These are phyloP conservation scores for Ophiocordyceps robertsii DNA, from an alignment of 2,329 filamentous ascomycete species.

Conservation along the genomic window DNA sequence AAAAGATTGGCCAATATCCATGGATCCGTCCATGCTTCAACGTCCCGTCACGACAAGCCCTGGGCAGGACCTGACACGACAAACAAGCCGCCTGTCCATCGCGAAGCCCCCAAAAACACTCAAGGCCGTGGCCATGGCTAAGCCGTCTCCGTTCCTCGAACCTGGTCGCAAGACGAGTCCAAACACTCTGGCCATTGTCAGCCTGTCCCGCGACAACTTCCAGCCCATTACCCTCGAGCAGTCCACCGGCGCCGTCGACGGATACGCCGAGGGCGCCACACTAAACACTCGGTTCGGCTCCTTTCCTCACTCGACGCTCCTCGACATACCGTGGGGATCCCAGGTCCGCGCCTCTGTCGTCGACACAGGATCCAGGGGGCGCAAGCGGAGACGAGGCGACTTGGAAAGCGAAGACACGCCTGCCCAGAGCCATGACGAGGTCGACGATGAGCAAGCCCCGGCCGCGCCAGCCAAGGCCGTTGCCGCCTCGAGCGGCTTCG, in stretches of 20 bases:
- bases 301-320: slow-evolving; percentile 65
- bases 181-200: slow-evolving; percentile 65
- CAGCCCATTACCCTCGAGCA: slow-evolving; percentile 59
- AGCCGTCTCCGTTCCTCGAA: slow-evolving; percentile 64
- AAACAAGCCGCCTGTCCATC: background rate
- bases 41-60: too few species aligned
- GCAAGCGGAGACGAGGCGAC: slow-evolving; percentile 43
- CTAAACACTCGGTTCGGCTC: slow-evolving; percentile 92
- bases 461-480: slow-evolving; percentile 31
- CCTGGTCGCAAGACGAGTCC: slow-evolving; percentile 48
- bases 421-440: slow-evolving; percentile 19
- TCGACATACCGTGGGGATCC: slow-evolving; percentile 76
- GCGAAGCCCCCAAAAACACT: background rate
- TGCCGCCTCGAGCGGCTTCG: slow-evolving; percentile 53
- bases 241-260: slow-evolving; percentile 48
- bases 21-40: too few species aligned
- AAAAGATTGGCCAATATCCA: too few species aligned
- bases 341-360: slow-evolving; percentile 83
- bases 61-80: too few species aligned
- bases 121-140: slow-evolving; percentile 17
- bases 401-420: slow-evolving; percentile 29
- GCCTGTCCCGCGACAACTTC: slow-evolving; percentile 77
- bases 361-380: slow-evolving; percentile 79
- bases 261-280: slow-evolving; percentile 64
- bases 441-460: slow-evolving; percentile 15